Evolutionary conservation across 2,329 filamentous ascomycete genomes (phyloP).

Genomic region (Fusarium incarnatum): DNA sequence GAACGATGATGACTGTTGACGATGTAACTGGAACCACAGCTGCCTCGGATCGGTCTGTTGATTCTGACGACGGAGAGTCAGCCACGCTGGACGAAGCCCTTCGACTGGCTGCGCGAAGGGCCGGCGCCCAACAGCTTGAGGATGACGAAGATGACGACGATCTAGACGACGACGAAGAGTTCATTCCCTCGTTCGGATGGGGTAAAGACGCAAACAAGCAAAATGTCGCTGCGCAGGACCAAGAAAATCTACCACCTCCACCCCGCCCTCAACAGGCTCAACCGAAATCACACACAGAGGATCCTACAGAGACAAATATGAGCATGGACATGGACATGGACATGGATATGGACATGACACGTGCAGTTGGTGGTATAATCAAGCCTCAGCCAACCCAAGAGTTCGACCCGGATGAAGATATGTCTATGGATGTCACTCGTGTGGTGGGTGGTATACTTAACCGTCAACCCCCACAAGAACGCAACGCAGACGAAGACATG

Average conservation of each 20-base stretch:
- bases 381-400: conserved; percentile 58
- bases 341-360: conserved; percentile 65
- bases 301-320: conserved; percentile 50
- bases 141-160: conserved; percentile 59
- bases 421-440: conserved; percentile 95
- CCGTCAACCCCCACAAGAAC: conserved; percentile 57
- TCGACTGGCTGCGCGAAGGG: conserved; percentile 77
- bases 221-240: conserved; percentile 51
- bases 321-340: conserved; percentile 57
- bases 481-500: conserved; percentile 72
- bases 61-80: conserved; percentile 73
- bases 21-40: conserved; percentile 78
- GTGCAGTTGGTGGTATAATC: conserved; percentile 66
- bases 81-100: conserved; percentile 82
- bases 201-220: conserved; percentile 64
- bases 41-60: conserved; percentile 68
- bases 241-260: conserved; percentile 53
- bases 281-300: conserved; percentile 34
- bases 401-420: conserved; percentile 67
- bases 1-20: conserved; percentile 85
- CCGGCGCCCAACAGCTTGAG: conserved; percentile 78
- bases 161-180: conserved; percentile 73
- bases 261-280: conserved; percentile 23
- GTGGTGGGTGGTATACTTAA: conserved; percentile 68
- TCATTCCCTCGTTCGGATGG: conserved; percentile 83